Base-by-base conservation (phyloP, 1,284 basidiomycete genomes). In the Laetiporus sulphureus region DNA sequence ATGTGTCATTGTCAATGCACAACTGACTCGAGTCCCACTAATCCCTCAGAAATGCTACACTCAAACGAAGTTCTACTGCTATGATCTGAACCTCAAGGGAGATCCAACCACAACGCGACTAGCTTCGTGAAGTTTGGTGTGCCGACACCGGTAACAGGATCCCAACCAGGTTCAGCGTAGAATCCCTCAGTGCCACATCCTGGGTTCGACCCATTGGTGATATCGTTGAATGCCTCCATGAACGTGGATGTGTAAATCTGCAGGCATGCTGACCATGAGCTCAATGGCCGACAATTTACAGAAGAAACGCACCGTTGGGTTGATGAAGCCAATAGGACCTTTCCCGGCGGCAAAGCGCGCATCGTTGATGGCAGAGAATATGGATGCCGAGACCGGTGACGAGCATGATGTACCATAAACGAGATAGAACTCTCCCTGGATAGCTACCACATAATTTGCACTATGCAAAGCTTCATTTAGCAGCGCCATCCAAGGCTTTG, bases 291-390 rank as follows among this genome's bases (percentile, higher is more conserved):
- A 19, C 15, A 19, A 4, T 13, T 19, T 15, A 7, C 25, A 7
- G 25, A 27, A 27, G 25, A 27, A 27, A 27, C 29, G 4, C 13
- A 47, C 45, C 5, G 41, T 43, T 2, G 75, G 77, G 51, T 81
- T 80, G 40, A 80, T 60, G 58, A 79, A 80, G 0, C 77, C 77
- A 6, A 79, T 60, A n/a, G 71, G 36, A 4, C 63, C 44, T 46
- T 65, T 66, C 0, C 68, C 66, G 2, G 57, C 58, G 1, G 53
- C 56, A 10, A 74, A 47, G 15, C 71, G 65, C 1, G 67, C 72
- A 48, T 83, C 79, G 48, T 83, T 83, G 40, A 83, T 59, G 47
- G 81, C 65, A 1, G 75, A 64, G 3, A 83, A 54, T 36, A 83
- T 60, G 3, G 62, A 71, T 15, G 73, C 67, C 5, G 31, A 36